Percentiles rank a stretch among this genome's conserved stretches.
Evolutionary conservation across 345 rosid genomes (phyloP).

Genomic region (Geranium brycei): DNA sequence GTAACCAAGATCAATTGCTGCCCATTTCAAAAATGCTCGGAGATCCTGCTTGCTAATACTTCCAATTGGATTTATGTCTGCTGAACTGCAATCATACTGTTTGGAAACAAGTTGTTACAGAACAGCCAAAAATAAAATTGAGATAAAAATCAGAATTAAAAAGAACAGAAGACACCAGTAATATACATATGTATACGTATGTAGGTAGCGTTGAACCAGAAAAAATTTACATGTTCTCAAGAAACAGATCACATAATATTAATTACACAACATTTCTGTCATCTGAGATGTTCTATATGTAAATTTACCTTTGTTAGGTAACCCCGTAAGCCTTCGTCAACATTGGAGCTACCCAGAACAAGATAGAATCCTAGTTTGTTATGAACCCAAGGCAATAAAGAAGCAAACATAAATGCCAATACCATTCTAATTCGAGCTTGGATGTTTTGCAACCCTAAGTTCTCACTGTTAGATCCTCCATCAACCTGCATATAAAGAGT

Average conservation of each 20-base stretch:
- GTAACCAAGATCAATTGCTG: conserved; percentile 75
- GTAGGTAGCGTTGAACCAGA: background rate
- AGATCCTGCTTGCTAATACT: conserved; percentile 87
- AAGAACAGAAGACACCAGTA: too few relatives aligned
- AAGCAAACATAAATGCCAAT: conserved; percentile 80
- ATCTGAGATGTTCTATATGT: background rate
- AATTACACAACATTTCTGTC: background rate
- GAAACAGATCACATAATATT: background rate
- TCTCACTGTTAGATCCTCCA: conserved; percentile 82
- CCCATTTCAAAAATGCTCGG: conserved; percentile 74
- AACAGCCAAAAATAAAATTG: background rate
- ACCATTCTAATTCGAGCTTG: conserved; percentile 98
- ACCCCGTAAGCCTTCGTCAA: conserved; percentile 90
- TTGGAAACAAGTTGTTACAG: conserved; percentile 3
- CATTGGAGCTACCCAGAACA: conserved; percentile 90
- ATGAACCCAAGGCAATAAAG: conserved; percentile 95
- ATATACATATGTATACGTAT: too few relatives aligned
- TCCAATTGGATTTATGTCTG: conserved; percentile 95
- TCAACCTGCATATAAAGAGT: conserved; percentile 38
- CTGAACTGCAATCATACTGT: conserved; percentile 95
- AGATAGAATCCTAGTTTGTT: conserved; percentile 81
- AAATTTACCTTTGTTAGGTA: conserved; percentile 70
- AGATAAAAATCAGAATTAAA: background rate
- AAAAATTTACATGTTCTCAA: too few relatives aligned
- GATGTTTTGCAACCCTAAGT: conserved; percentile 79